Evolutionary conservation across 202 grass and related monocot genomes (phyloP), one percentile per base, ranked within the genome.

Genomic region (Eragrostis tef): DNA sequence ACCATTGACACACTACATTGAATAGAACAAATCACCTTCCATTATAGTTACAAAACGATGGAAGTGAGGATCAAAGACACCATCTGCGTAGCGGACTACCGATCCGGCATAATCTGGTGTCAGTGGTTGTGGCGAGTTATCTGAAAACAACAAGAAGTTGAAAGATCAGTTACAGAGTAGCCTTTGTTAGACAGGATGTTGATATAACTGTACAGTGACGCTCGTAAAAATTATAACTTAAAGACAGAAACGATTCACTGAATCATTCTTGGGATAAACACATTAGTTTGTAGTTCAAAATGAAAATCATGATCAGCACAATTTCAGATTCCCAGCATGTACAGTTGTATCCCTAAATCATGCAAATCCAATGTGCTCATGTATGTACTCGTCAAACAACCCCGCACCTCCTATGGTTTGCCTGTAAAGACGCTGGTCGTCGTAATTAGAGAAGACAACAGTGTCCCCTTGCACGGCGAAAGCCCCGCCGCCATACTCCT

Each of bases 371-470:
- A 22, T 58, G 7, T 6, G 20, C 43, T 31, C 8, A 5, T 5
- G 6, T 53, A 36, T n/a, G 16, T 24, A 64, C 0, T 39, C 3
- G 3, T 39, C 1, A 53, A 53, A 53, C 53, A 51, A 5, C 26
- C 25, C 11, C 60, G 21, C 50, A 97, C 94, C 92, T 93, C 88
- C 90, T 12, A 91, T 63, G 17, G 74, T 87, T 73, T 88, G 80
- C 86, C 79, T 92, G 89, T 94, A 97, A 17, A 97, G 87, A 19
- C 92, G 86, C 81, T 97, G 94, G 52, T 97, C 94, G 21, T 79
- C 87, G 74, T 93, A 91, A 39, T 97, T 97, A 16, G 94, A 97
- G 79, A 97, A 97, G 59, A 97, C 74, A 49, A 97, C 76, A 4
- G 72, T 60, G 53, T 85, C 89, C 69, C 91, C 92, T 17, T 85